phyloP scores from a whole-genome alignment of 495 filamentous ascomycete genomes.

The Penicillium antarcticum region DNA sequence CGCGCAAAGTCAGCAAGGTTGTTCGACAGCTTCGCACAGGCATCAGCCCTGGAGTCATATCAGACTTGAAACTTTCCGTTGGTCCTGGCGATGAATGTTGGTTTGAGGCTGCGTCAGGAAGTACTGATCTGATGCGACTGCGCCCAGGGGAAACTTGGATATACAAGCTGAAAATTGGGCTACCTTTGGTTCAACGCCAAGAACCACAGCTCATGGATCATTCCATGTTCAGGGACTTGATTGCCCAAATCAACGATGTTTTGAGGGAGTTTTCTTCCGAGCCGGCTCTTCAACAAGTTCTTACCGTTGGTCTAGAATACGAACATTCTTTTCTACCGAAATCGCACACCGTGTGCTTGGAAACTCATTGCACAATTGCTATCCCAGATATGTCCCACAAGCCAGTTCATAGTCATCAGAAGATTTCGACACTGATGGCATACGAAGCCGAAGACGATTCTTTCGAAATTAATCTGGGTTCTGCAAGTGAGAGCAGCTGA shows the following conservation, averaged over 20 bases:
- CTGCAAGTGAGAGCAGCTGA: constrained; percentile 5
- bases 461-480: constrained; percentile 1
- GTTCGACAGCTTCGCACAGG: constrained; percentile 24
- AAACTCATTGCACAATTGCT: constrained; percentile 17
- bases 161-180: constrained; percentile 11
- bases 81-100: constrained; percentile 8
- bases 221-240: constrained; percentile 11
- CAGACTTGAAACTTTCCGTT: constrained; percentile 12
- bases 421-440: not conserved
- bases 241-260: constrained; percentile 17
- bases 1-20: constrained; percentile 14
- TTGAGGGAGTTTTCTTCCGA: constrained; percentile 9
- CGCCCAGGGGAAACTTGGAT: constrained; percentile 25
- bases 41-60: constrained; percentile 17
- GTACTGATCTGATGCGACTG: constrained; percentile 7
- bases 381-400: not conserved
- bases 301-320: constrained; percentile 18
- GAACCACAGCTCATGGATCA: not conserved
- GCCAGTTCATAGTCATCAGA: not conserved
- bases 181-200: constrained; percentile 8
- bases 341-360: constrained; percentile 6
- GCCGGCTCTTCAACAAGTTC: constrained; percentile 13
- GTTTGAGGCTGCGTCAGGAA: constrained; percentile 9
- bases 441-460: constrained; percentile 1
- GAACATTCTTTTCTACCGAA: constrained; percentile 19